These are phyloP conservation scores for Angophora floribunda DNA, from an alignment of 345 rosid species.

Conservation along the genomic window DNA sequence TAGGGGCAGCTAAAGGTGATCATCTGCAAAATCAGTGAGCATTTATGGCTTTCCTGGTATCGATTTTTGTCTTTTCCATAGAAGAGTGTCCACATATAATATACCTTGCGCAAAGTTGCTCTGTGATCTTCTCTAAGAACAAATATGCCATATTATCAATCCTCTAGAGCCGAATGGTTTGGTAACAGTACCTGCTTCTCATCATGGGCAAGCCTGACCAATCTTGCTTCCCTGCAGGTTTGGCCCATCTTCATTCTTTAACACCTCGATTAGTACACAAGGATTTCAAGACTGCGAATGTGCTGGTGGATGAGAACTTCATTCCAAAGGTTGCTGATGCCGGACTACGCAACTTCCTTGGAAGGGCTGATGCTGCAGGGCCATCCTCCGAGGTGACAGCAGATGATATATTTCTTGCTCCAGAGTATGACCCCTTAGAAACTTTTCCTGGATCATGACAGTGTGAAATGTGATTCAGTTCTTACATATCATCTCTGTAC, in stretches of 20 bases:
- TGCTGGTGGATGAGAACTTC: conserved; percentile 84
- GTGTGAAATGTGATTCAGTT: not conserved
- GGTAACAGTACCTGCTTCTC: not conserved
- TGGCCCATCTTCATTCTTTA: conserved; percentile 81
- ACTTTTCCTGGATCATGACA: not conserved
- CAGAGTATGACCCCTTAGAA: conserved; percentile 41
- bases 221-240: conserved; percentile 37
- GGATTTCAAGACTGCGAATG: conserved; percentile 88
- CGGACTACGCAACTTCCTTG: conserved; percentile 75
- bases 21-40: conserved; percentile 77
- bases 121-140: conserved; percentile 11
- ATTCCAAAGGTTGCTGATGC: conserved; percentile 94
- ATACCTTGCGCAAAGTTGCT: conserved; percentile 1
- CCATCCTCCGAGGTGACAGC: conserved; percentile 63
- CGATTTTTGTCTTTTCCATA: conserved; percentile 27
- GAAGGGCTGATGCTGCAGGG: conserved; percentile 59
- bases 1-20: conserved; percentile 98
- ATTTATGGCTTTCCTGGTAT: conserved; percentile 69
- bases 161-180: not conserved
- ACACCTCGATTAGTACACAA: conserved; percentile 82
- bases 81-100: conserved; percentile 6
- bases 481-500: not conserved
- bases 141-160: not conserved
- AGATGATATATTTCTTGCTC: conserved; percentile 81
- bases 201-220: conserved; percentile 5